Percentiles rank a stretch among this genome's conserved stretches.
Conservation (phyloP, 306 rosid genomes). For the Parietaria judaica region DNA sequence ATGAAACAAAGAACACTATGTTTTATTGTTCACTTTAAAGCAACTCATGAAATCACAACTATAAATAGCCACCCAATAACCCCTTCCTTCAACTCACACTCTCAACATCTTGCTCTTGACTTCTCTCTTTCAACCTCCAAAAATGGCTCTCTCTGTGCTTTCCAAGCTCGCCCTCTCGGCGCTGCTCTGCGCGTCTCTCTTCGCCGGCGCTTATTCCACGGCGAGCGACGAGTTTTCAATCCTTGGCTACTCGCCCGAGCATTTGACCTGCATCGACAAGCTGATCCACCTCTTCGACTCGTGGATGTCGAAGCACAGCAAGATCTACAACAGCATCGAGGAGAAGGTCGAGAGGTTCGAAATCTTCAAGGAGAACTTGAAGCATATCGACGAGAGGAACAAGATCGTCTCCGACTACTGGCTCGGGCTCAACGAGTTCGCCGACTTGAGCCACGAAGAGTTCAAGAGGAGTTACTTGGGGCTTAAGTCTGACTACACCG, state of each 20-base stretch:
- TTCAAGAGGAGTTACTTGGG: constrained; percentile 42
- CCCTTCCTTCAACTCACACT: not conserved
- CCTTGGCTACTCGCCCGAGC: constrained; percentile 35
- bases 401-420: constrained; percentile 37
- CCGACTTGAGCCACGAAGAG: constrained; percentile 50
- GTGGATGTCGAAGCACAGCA: constrained; percentile 37
- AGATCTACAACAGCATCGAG: constrained; percentile 29
- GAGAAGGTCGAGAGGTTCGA: constrained; percentile 44
- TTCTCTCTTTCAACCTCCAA: not conserved
- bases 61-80: constrained; percentile 7
- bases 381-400: constrained; percentile 46
- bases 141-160: constrained; percentile 28
- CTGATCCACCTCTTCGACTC: constrained; percentile 35
- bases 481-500: constrained; percentile 19
- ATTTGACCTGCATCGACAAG: constrained; percentile 36
- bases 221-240: constrained; percentile 36
- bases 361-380: constrained; percentile 34
- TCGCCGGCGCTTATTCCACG: constrained; percentile 10
- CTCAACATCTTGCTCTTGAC: not conserved
- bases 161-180: constrained; percentile 28
- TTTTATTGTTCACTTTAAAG: constrained; percentile 23
- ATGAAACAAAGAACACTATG: constrained; percentile 15
- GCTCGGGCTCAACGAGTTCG: constrained; percentile 45
- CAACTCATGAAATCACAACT: constrained; percentile 18
- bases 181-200: constrained; percentile 17